Conservation (phyloP, 257 asterid species). For the Leptodermis oblonga region DNA sequence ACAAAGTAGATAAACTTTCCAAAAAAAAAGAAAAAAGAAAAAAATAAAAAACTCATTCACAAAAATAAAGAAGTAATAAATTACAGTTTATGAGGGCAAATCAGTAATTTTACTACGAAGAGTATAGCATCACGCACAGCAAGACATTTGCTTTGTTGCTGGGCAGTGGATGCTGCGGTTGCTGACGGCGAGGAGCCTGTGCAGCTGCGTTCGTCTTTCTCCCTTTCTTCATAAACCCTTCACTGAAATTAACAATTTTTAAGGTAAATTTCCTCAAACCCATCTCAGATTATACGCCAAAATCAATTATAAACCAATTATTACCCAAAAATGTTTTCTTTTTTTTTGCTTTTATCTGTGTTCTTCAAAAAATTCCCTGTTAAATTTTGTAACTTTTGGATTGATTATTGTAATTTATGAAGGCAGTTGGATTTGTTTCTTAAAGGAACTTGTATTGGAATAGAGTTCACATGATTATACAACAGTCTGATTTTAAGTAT, state of each 20-base stretch:
- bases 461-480: no score
- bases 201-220: background rate
- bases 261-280: constrained; percentile 11
- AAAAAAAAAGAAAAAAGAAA: no score
- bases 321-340: background rate
- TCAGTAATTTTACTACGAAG: background rate
- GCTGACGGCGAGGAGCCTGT: background rate
- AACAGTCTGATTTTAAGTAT: no score
- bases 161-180: background rate
- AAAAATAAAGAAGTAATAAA: no score
- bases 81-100: background rate
- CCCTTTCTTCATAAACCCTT: background rate
- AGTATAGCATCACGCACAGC: background rate
- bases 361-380: background rate
- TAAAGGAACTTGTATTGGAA: no score
- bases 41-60: no score
- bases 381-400: background rate
- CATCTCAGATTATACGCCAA: background rate
- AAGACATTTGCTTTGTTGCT: no score
- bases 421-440: no score
- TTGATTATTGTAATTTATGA: no score
- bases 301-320: background rate
- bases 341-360: background rate
- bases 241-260: no score
- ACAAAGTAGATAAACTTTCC: no score